Evolutionary conservation across 306 rosid species (phyloP).

Genomic region (Mimosa bimucronata): DNA sequence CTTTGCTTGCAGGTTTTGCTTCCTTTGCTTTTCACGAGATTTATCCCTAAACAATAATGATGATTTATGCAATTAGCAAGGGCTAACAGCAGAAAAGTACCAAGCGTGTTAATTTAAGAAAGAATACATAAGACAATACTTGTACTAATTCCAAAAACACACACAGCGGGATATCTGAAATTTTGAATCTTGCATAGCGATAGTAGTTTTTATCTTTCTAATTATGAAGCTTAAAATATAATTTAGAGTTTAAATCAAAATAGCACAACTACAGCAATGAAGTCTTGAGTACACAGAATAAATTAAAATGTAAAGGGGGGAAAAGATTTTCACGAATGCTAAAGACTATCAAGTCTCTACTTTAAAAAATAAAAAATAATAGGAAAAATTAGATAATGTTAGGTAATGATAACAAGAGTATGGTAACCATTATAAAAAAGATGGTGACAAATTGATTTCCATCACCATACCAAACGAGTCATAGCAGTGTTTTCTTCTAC

Average conservation of each 20-base stretch:
- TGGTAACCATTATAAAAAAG: not conserved
- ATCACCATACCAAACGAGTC: not conserved
- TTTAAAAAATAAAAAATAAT: not conserved
- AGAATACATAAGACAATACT: not conserved
- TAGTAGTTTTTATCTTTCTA: conserved; percentile 14
- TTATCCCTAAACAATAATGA: conserved; percentile 66
- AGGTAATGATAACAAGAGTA: not conserved
- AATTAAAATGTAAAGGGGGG: not conserved
- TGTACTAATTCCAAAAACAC: conserved; percentile 15
- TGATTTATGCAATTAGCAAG: conserved; percentile 32
- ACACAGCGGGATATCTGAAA: conserved; percentile 2
- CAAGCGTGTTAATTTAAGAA: conserved; percentile 11
- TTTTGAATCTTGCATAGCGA: conserved; percentile 3
- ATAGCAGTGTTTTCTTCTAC: not conserved
- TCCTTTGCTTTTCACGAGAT: conserved; percentile 88
- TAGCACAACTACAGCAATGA: not conserved
- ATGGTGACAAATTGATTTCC: not conserved
- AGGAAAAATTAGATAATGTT: not conserved
- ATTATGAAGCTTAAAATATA: not conserved
- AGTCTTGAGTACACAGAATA: not conserved
- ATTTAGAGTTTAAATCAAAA: conserved; percentile 21
- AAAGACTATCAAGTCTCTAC: not conserved
- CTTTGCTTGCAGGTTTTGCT: conserved; percentile 69
- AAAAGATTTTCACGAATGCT: not conserved
- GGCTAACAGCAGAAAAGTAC: conserved; percentile 5